Conservation (phyloP, 2,329 filamentous ascomycete genomes). For the Elsinoe perseae region DNA sequence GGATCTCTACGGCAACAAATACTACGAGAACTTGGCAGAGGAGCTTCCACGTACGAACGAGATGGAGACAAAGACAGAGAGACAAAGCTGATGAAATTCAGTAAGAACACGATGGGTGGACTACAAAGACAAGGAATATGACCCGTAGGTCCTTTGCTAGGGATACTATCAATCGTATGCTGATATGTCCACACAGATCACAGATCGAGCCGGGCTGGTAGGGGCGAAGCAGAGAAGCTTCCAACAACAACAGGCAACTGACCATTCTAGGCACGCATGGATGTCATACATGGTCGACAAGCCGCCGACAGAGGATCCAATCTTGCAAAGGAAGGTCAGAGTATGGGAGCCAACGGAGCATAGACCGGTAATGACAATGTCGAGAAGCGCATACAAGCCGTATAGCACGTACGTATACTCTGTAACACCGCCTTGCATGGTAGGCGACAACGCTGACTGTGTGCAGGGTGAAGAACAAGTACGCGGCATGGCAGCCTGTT, state of each 20-base stretch:
- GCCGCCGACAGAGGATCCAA: conserved; percentile 67
- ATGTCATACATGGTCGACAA: conserved; percentile 89
- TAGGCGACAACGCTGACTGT: conserved; percentile 6
- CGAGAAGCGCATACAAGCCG: conserved; percentile 75
- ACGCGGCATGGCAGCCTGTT: conserved; percentile 41
- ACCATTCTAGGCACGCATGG: conserved; percentile 70
- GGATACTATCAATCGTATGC: conserved; percentile 17
- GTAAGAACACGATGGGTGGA: conserved; percentile 97
- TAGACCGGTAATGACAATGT: conserved; percentile 66
- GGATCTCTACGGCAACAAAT: conserved; percentile 96
- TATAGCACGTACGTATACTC: conserved; percentile 73
- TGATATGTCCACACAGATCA: conserved; percentile 45
- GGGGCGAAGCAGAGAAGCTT: background rate
- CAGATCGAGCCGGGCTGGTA: conserved; percentile 90
- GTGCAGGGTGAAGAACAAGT: conserved; percentile 43
- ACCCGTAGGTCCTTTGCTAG: conserved; percentile 49
- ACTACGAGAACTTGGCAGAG: conserved; percentile 82
- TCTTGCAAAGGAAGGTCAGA: conserved; percentile 59
- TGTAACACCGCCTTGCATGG: conserved; percentile 24
- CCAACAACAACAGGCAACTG: background rate
- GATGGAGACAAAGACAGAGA: conserved; percentile 7
- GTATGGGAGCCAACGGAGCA: conserved; percentile 70
- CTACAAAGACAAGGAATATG: conserved; percentile 81
- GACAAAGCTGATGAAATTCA: conserved; percentile 31
- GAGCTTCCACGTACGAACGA: conserved; percentile 73